Evolutionary conservation across 768 basidiomycete species (phyloP).

Genomic region (Sistotremastrum suecicum): DNA sequence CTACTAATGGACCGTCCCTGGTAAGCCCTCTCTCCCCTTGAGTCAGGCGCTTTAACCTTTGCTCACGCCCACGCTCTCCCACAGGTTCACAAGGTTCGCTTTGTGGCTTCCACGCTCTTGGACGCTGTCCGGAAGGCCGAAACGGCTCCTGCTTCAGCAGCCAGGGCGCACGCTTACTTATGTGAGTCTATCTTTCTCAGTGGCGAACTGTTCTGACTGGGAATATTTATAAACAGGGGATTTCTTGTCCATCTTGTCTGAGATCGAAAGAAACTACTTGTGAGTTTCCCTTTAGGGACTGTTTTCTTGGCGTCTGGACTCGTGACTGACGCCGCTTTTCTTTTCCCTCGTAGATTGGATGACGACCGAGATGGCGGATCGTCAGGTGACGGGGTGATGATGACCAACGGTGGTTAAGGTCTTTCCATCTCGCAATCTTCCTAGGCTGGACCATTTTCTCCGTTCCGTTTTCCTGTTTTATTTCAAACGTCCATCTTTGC

Average conservation of each 20-base stretch:
- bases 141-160: slow-evolving; percentile 64
- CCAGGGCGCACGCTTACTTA: slow-evolving; percentile 75
- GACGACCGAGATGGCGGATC: slow-evolving; percentile 55
- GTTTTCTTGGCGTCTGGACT: background rate
- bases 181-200: slow-evolving; percentile 33
- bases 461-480: background rate
- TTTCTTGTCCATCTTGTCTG: slow-evolving; percentile 80
- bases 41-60: background rate
- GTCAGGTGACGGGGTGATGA: slow-evolving; percentile 38
- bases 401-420: slow-evolving; percentile 1
- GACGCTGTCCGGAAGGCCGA: slow-evolving; percentile 75
- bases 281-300: slow-evolving; percentile 19
- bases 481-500: background rate
- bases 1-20: slow-evolving; percentile 74
- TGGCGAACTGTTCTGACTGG: slow-evolving; percentile 4
- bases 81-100: slow-evolving; percentile 84
- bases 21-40: slow-evolving; percentile 19
- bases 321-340: background rate
- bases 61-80: slow-evolving; percentile 7
- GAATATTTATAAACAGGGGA: slow-evolving; percentile 44
- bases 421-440: slow-evolving; percentile 2
- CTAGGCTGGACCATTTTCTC: background rate
- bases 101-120: slow-evolving; percentile 80
- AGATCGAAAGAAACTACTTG: slow-evolving; percentile 87
- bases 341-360: slow-evolving; percentile 32